These are phyloP conservation scores for Laburnicola sp. DNA, from an alignment of 2,329 filamentous ascomycete species.

Conservation along the genomic window DNA sequence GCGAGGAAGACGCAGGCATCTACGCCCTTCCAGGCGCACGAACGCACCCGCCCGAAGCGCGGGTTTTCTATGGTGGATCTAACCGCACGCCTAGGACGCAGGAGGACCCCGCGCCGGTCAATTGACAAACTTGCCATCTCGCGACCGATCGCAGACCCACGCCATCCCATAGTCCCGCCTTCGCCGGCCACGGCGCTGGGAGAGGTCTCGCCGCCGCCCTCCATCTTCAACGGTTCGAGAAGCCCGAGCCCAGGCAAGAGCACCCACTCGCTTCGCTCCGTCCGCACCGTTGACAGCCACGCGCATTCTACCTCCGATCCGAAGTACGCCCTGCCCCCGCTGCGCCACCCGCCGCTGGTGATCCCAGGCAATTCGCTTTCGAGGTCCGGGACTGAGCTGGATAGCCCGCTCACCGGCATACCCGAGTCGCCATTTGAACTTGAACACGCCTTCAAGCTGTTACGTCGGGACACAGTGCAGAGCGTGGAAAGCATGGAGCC, in stretches of 20 bases:
- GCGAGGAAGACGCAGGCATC: slow-evolving; percentile 9
- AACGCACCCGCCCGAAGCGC: slow-evolving; percentile 17
- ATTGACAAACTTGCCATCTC: slow-evolving; percentile 33
- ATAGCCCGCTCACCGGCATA: slow-evolving; percentile 30
- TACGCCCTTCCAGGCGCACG: slow-evolving; percentile 13
- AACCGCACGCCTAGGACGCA: slow-evolving; percentile 30
- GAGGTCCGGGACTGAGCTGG: slow-evolving; percentile 16
- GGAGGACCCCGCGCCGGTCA: slow-evolving; percentile 20
- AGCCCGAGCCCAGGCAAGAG: slow-evolving; percentile 11
- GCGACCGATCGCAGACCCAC: slow-evolving; percentile 25
- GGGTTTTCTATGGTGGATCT: slow-evolving; percentile 35
- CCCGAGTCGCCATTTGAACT: slow-evolving; percentile 28
- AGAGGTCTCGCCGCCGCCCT: slow-evolving; percentile 9
- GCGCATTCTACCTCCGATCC: slow-evolving; percentile 28
- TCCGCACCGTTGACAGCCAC: slow-evolving; percentile 12
- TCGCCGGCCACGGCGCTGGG: slow-evolving; percentile 14
- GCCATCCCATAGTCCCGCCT: slow-evolving; percentile 20
- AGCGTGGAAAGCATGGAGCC: slow-evolving; percentile 33
- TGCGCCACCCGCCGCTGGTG: slow-evolving; percentile 15
- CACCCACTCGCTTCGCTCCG: neutral
- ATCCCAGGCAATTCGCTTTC: slow-evolving; percentile 19
- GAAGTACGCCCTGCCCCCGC: slow-evolving; percentile 15
- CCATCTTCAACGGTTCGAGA: neutral
- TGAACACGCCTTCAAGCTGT: slow-evolving; percentile 14
- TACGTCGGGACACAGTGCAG: neutral